Evolutionary conservation across 805 yeast genomes (phyloP).

Genomic region (Candida sphagnicola): DNA sequence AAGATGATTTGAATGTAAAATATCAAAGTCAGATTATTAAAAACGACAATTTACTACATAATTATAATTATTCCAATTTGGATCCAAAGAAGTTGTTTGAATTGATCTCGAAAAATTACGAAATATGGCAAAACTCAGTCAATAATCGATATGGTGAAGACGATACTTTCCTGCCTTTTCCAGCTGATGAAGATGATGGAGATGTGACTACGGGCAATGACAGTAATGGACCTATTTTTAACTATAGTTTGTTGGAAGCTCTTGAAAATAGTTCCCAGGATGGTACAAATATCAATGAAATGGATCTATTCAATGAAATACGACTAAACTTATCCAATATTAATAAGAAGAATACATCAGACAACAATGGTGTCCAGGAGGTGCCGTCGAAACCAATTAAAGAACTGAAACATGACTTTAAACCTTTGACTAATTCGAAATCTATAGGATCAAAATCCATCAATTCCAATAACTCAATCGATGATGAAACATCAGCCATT

Average conservation of each 20-base stretch:
- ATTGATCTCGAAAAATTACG: constrained; percentile 32
- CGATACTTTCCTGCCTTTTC: constrained; percentile 27
- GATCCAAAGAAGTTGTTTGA: constrained; percentile 28
- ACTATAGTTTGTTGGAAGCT: constrained; percentile 27
- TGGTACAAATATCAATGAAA: background rate
- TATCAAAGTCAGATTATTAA: background rate
- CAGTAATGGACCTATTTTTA: constrained; percentile 17
- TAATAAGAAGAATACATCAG: background rate
- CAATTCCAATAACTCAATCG: no score
- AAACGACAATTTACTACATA: background rate
- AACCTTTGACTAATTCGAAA: no score
- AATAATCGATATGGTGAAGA: constrained; percentile 21
- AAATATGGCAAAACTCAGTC: constrained; percentile 34
- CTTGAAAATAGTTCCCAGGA: constrained; percentile 20
- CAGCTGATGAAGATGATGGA: constrained; percentile 14
- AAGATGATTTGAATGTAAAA: background rate
- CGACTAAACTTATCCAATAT: constrained; percentile 1
- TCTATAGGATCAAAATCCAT: background rate
- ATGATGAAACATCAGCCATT: no score
- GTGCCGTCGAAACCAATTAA: no score
- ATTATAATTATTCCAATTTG: constrained; percentile 4
- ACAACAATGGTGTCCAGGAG: no score
- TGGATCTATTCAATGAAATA: background rate
- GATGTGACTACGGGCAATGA: constrained; percentile 5
- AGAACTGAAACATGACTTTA: no score